Percentiles rank a stretch among this genome's conserved stretches.
Conservation (phyloP, 2,329 filamentous ascomycete genomes). For the Clonostachys sp. region DNA sequence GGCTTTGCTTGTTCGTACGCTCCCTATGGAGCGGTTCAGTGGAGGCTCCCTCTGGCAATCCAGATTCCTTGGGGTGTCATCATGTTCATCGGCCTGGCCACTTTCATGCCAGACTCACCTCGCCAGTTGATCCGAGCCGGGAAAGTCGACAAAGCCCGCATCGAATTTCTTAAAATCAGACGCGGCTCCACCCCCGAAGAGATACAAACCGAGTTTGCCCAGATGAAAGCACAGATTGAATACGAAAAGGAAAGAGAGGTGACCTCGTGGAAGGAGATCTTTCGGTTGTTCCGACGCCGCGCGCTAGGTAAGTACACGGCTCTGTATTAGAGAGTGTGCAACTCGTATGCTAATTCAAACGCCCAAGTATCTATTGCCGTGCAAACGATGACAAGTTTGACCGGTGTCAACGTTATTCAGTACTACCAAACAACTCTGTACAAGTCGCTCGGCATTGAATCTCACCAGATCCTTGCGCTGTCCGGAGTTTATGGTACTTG, state of each 20-base stretch:
- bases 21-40: slow-evolving; percentile 22
- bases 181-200: slow-evolving; percentile 36
- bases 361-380: slow-evolving; percentile 39
- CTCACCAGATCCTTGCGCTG: slow-evolving; percentile 39
- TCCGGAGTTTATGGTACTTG: slow-evolving; percentile 43
- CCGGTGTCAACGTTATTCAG: slow-evolving; percentile 15
- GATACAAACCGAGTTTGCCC: slow-evolving; percentile 42
- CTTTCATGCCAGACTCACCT: slow-evolving; percentile 16
- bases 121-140: slow-evolving; percentile 39
- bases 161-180: slow-evolving; percentile 41
- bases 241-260: slow-evolving; percentile 54
- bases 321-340: background rate
- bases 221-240: slow-evolving; percentile 50
- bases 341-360: background rate
- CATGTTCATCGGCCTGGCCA: slow-evolving; percentile 19
- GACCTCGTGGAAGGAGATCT: slow-evolving; percentile 45
- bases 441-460: slow-evolving; percentile 38
- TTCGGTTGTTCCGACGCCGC: slow-evolving; percentile 42
- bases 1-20: slow-evolving; percentile 27
- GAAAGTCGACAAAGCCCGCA: slow-evolving; percentile 39
- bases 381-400: slow-evolving; percentile 32
- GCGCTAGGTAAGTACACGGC: slow-evolving; percentile 35
- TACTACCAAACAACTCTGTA: slow-evolving; percentile 22
- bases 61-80: slow-evolving; percentile 16
- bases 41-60: slow-evolving; percentile 24